Evolutionary conservation across 2,329 filamentous ascomycete species (phyloP), one percentile per base, ranked within the genome.

Genomic region (Pseudogymnoascus sp.): DNA sequence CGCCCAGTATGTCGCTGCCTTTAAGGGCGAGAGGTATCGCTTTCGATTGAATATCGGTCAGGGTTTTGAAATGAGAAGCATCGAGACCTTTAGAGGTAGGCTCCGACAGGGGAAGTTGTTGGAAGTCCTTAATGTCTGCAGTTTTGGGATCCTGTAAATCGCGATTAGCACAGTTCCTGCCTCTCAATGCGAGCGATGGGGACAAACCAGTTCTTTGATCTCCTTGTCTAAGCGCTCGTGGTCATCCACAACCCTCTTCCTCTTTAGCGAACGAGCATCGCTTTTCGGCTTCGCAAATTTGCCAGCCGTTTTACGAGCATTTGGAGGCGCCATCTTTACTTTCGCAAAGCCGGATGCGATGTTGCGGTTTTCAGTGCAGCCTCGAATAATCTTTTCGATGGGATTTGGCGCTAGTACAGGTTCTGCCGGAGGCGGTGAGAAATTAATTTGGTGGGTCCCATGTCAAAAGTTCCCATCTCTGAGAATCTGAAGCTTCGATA

Each of bases 41-140:
- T 70, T 87, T 87, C 57, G 88, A 83, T 77, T 99, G 94, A 69
- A 99, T 90, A 66, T 96, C 92, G 64, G 94, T 99, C 67, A 97
- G 80, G 57, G 84, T 86, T 70, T 92, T 89, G 78, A 93, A 99
- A 74, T 97, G 92, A 11, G 90, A 92, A 39, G 88, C 82, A 66
- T 92, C 85, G 64, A 99, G 84, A 59, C 94, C 94, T 18, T 82
- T 82, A 35, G 84, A 78, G 2, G 94, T 97, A 14, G 90, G 82
- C 66, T 87, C 82, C 60, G 92, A 97, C 61, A 99, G 82, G 14
- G 94, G 94, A 0, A 99, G 82, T 62, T 96, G 86, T 68, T 86
- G 80, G 74, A 99, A 99, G 65, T 83, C 82, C 65, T 85, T 86
- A 68, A 70, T 65, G 50, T 71, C 70, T 57, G 63, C 63, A 14